Conservation (phyloP, 306 rosid species). For the Fragaria nilgerrensis region DNA sequence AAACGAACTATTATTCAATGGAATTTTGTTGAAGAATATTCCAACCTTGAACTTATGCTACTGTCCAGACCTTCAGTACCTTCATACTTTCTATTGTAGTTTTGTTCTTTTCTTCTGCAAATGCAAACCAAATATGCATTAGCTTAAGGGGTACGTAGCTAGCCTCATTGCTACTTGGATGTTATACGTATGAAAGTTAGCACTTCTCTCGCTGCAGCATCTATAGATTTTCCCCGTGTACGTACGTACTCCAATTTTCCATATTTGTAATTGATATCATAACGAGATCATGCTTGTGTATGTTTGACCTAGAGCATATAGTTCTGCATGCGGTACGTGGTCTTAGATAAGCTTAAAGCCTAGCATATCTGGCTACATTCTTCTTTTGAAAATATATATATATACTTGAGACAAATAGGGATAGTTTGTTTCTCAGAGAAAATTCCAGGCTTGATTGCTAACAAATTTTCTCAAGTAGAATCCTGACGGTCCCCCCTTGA, state of each 20-base stretch:
- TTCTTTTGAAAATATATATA: background rate
- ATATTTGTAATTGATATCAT: background rate
- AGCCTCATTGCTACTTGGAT: constrained; percentile 6
- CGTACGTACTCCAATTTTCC: background rate
- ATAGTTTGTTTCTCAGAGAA: background rate
- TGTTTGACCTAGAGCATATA: background rate
- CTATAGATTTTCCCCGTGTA: background rate
- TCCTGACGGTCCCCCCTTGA: background rate
- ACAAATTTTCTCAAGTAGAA: background rate
- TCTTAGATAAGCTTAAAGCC: background rate
- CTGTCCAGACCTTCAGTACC: background rate
- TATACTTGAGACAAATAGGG: background rate
- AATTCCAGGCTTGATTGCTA: background rate
- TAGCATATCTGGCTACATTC: background rate
- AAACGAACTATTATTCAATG: constrained; percentile 16
- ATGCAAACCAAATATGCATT: background rate
- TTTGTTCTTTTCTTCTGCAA: constrained; percentile 13
- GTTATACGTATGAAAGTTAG: background rate
- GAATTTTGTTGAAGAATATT: background rate
- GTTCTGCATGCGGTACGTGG: no score
- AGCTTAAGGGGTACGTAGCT: background rate
- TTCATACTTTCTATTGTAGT: background rate
- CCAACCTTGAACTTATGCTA: background rate
- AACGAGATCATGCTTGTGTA: background rate
- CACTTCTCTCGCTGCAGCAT: background rate